phyloP scores from a whole-genome alignment of 129 eudicot species.

The Chrysanthemum lavandulifolium region DNA sequence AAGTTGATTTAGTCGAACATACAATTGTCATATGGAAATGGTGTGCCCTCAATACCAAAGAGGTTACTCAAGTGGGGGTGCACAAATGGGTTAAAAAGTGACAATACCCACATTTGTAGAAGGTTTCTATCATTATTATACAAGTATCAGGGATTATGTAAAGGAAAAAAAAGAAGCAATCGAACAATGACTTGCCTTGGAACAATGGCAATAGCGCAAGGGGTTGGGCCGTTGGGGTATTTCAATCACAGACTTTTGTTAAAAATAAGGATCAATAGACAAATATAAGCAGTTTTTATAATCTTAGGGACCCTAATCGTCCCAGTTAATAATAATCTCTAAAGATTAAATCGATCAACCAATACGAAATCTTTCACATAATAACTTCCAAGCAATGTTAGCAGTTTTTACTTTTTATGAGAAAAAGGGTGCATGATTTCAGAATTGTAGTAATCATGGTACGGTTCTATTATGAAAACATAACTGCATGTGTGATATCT shows the following conservation, averaged over 20 bases:
- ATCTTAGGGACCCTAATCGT: background rate
- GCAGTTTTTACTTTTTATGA: background rate
- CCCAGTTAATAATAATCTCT: background rate
- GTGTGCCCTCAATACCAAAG: conserved; percentile 35
- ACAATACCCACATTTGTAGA: conserved; percentile 40
- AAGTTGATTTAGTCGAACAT: conserved; percentile 41
- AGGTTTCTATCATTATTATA: conserved; percentile 31
- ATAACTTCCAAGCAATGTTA: background rate
- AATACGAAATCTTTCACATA: background rate
- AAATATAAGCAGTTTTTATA: background rate
- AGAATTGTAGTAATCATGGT: background rate
- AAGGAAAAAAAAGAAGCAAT: conserved; percentile 14
- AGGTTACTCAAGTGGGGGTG: conserved; percentile 86
- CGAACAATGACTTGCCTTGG: conserved; percentile 5
- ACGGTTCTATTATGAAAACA: background rate
- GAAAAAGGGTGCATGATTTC: background rate
- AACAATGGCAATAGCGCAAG: conserved; percentile 3
- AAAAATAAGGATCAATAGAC: conserved; percentile 7
- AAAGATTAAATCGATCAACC: background rate
- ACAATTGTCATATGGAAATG: conserved; percentile 42
- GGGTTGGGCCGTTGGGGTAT: conserved; percentile 22
- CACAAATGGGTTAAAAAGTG: conserved; percentile 57
- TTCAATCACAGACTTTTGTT: conserved; percentile 29
- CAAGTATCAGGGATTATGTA: conserved; percentile 34
- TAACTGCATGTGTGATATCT: background rate